Conservation (phyloP, 495 filamentous ascomycete genomes). For the Podospora sp. region DNA sequence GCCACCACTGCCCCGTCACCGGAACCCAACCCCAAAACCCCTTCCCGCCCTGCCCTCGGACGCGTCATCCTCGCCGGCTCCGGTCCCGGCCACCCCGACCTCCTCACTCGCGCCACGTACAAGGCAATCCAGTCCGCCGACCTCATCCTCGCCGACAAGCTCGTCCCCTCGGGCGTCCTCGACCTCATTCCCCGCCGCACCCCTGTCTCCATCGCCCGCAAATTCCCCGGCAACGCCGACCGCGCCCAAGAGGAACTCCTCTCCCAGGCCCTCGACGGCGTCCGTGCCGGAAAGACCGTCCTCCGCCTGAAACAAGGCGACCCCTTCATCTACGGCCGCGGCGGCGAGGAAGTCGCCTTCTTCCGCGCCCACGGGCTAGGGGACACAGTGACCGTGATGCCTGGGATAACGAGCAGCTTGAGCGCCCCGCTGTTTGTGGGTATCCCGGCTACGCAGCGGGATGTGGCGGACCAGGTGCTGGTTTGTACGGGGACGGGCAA, state of each 20-base stretch:
- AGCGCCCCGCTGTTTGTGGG: conserved; percentile 84
- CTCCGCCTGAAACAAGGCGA: conserved; percentile 94
- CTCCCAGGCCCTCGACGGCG: conserved; percentile 70
- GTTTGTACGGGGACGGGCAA: conserved; percentile 94
- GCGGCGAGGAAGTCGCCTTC: conserved; percentile 89
- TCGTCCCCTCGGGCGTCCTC: conserved; percentile 84
- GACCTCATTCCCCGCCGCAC: conserved; percentile 89
- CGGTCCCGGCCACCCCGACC: conserved; percentile 90
- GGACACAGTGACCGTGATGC: conserved; percentile 63
- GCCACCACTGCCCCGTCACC: background rate
- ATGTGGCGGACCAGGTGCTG: conserved; percentile 87
- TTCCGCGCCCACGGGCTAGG: conserved; percentile 72
- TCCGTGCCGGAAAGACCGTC: conserved; percentile 74
- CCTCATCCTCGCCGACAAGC: conserved; percentile 91
- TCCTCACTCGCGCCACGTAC: conserved; percentile 86
- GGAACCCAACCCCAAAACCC: background rate
- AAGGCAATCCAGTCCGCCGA: conserved; percentile 83
- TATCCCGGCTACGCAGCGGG: conserved; percentile 85
- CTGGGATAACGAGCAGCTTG: conserved; percentile 87
- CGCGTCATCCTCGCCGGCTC: conserved; percentile 87
- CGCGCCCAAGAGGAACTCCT: conserved; percentile 89
- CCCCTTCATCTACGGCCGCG: conserved; percentile 92
- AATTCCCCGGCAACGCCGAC: conserved; percentile 97
- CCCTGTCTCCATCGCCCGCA: conserved; percentile 87
- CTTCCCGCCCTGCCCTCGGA: conserved; percentile 41